Conservation (phyloP, 1,139 yeast genomes). For the Groenewaldozyma auringiensis region DNA sequence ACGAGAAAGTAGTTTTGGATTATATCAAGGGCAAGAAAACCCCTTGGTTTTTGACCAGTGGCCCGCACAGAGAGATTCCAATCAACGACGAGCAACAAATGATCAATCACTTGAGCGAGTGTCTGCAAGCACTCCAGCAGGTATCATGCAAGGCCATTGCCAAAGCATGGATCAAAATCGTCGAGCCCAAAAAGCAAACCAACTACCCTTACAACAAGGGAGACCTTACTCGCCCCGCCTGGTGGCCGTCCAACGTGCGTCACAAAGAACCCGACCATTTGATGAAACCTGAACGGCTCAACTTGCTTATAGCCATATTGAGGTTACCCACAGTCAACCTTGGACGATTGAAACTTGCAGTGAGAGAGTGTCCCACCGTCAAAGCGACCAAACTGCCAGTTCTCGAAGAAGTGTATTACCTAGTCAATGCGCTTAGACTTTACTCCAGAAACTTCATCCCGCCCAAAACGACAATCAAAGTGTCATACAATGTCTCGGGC, state of each 20-base stretch:
- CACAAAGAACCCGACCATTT: slow-evolving; percentile 74
- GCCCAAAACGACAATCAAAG: not conserved
- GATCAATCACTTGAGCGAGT: slow-evolving; percentile 2
- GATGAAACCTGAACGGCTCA: slow-evolving; percentile 47
- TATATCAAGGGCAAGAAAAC: not conserved
- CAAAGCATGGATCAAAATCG: slow-evolving; percentile 56
- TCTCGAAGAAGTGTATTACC: slow-evolving; percentile 28
- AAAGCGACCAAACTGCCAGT: slow-evolving; percentile 17
- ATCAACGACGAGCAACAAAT: slow-evolving; percentile 7
- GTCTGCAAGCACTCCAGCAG: slow-evolving; percentile 39
- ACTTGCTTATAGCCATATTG: slow-evolving; percentile 41
- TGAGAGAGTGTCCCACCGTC: slow-evolving; percentile 16
- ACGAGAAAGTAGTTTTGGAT: not conserved
- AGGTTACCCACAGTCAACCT: slow-evolving; percentile 28
- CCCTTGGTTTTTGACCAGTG: not conserved
- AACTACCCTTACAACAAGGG: slow-evolving; percentile 53
- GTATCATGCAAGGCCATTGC: slow-evolving; percentile 53
- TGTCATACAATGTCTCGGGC: not conserved
- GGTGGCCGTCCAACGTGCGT: slow-evolving; percentile 62
- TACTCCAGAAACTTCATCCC: not conserved
- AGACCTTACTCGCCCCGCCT: slow-evolving; percentile 44
- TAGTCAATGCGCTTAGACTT: slow-evolving; percentile 18
- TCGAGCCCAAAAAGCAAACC: slow-evolving; percentile 65
- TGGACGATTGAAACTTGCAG: slow-evolving; percentile 23
- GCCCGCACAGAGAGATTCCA: not conserved